Evolutionary conservation across 306 rosid genomes (phyloP).

Genomic region (Luffa aegyptiaca): DNA sequence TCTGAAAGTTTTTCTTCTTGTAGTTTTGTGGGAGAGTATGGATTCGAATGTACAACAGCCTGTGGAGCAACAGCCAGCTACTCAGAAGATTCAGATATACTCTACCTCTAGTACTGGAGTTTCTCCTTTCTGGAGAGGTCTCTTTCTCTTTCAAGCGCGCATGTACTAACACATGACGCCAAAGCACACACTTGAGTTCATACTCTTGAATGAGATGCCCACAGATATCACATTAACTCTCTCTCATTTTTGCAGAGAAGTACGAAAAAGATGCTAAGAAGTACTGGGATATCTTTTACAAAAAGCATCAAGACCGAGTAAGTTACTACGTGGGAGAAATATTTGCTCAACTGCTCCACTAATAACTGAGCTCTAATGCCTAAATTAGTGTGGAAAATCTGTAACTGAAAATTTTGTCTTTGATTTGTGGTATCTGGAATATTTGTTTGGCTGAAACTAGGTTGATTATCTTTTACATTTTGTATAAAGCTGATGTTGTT

Average conservation of each 20-base stretch:
- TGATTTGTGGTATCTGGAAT: background rate
- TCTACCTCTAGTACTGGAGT: conserved; percentile 45
- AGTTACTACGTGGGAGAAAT: conserved; percentile 10
- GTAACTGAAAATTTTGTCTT: background rate
- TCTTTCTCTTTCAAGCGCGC: background rate
- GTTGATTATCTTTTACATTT: no score
- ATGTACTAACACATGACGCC: background rate
- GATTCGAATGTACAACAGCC: conserved; percentile 28
- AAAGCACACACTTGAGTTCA: background rate
- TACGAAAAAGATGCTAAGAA: conserved; percentile 83
- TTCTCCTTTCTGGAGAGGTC: conserved; percentile 85
- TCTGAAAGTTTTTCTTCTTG: background rate
- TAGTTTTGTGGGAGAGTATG: conserved; percentile 23
- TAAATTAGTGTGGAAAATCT: background rate
- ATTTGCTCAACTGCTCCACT: background rate
- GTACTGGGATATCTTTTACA: conserved; percentile 93
- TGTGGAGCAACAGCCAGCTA: conserved; percentile 28
- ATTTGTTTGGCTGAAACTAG: background rate
- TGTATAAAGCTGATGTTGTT: background rate
- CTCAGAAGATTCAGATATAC: conserved; percentile 64
- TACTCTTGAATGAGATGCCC: background rate
- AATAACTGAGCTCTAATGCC: background rate
- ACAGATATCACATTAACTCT: background rate
- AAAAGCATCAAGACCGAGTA: conserved; percentile 74
- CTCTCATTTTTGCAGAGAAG: conserved; percentile 27